Evolutionary conservation across 148 eudicot species (phyloP).

Genomic region (Talinum fruticosum): DNA sequence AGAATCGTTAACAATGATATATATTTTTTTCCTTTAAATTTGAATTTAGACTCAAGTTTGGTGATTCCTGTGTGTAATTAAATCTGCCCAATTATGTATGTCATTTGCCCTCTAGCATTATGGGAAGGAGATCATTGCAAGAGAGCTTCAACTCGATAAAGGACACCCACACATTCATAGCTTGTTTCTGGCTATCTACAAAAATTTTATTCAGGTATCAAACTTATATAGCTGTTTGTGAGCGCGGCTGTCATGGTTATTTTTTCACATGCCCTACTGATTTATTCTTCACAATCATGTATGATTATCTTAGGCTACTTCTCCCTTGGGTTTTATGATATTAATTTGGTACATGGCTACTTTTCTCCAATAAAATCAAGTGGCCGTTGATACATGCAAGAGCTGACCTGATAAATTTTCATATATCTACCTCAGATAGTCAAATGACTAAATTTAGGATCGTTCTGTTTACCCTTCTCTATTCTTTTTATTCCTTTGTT

Average conservation of each 20-base stretch:
- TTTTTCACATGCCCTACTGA: background rate
- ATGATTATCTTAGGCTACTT: too few species aligned
- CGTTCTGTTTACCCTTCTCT: too few species aligned
- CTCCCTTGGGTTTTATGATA: too few species aligned
- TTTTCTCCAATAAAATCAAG: too few species aligned
- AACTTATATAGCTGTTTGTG: conserved; percentile 1
- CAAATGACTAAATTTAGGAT: too few species aligned
- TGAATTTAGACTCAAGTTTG: background rate
- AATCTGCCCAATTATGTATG: background rate
- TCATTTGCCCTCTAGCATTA: conserved; percentile 31
- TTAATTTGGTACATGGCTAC: too few species aligned
- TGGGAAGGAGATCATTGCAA: conserved; percentile 47
- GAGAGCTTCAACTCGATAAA: conserved; percentile 44
- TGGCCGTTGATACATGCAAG: too few species aligned
- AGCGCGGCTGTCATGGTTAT: background rate
- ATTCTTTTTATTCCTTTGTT: too few species aligned
- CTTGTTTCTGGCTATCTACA: conserved; percentile 43
- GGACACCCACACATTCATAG: conserved; percentile 39
- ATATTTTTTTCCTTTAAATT: background rate
- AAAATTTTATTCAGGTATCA: conserved; percentile 45
- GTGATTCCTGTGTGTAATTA: background rate
- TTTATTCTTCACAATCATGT: too few species aligned
- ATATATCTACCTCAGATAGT: too few species aligned
- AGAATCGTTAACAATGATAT: background rate
- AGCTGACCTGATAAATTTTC: too few species aligned